Conservation (phyloP, 2,329 filamentous ascomycete species). For the Diaporthe caulivora region DNA sequence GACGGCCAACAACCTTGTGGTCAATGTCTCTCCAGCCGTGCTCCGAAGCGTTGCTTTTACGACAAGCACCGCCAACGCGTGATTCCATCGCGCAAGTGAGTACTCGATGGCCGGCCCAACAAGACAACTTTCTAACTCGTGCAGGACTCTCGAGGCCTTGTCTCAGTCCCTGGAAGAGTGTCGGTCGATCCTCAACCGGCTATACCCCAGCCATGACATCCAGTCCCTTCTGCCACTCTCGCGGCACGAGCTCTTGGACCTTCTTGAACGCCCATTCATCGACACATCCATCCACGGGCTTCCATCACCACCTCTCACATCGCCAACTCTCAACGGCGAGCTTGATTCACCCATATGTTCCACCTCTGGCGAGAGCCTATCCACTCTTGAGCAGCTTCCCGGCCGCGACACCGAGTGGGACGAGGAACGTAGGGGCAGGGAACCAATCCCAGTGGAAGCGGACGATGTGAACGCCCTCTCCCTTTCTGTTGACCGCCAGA, state of each 20-base stretch:
- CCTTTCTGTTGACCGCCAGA: constrained; percentile 68
- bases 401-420: constrained; percentile 75
- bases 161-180: constrained; percentile 77
- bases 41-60: constrained; percentile 83
- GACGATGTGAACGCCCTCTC: constrained; percentile 80
- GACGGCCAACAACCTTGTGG: constrained; percentile 86
- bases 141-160: constrained; percentile 70
- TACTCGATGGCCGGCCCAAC: constrained; percentile 37
- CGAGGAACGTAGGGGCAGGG: constrained; percentile 68
- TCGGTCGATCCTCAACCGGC: constrained; percentile 69
- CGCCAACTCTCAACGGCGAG: constrained; percentile 59
- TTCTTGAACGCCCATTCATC: constrained; percentile 62
- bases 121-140: constrained; percentile 43
- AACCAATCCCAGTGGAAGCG: constrained; percentile 72
- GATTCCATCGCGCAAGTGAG: constrained; percentile 82
- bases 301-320: constrained; percentile 66
- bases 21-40: constrained; percentile 85
- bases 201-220: constrained; percentile 70
- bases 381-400: constrained; percentile 76
- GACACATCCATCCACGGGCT: constrained; percentile 56
- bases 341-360: constrained; percentile 62
- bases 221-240: constrained; percentile 66
- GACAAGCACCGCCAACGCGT: constrained; percentile 83
- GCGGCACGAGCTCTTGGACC: constrained; percentile 69
- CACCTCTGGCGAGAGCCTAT: constrained; percentile 62